Conservation (phyloP, 1,139 yeast species). For the Arxiozyma heterogenica region DNA sequence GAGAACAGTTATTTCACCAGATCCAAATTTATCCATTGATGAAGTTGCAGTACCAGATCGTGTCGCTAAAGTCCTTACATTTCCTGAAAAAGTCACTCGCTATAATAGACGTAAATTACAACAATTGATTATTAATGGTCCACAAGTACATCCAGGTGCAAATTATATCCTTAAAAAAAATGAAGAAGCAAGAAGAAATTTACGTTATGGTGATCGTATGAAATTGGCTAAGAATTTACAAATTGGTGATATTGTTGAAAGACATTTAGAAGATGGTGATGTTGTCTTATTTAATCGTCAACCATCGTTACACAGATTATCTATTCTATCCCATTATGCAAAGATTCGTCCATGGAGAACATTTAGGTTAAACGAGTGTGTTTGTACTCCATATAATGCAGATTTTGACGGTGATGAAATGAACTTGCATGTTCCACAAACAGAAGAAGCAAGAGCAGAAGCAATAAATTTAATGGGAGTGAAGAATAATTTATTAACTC, state of each 20-base stretch:
- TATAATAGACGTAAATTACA: slow-evolving; percentile 77
- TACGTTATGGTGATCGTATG: slow-evolving; percentile 78
- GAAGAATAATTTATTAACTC: slow-evolving; percentile 85
- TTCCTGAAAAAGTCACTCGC: slow-evolving; percentile 89
- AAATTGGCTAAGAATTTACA: slow-evolving; percentile 68
- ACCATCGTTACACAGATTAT: slow-evolving; percentile 91
- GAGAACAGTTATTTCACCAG: slow-evolving; percentile 97
- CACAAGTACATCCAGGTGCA: slow-evolving; percentile 91
- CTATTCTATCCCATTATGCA: slow-evolving; percentile 92
- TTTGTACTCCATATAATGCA: slow-evolving; percentile 97
- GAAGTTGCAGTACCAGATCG: slow-evolving; percentile 98
- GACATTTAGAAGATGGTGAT: slow-evolving; percentile 96
- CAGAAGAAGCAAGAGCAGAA: slow-evolving; percentile 98
- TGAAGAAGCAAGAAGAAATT: slow-evolving; percentile 78
- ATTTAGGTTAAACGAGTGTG: slow-evolving; percentile 94
- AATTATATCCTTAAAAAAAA: slow-evolving; percentile 77
- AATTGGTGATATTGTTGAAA: slow-evolving; percentile 92
- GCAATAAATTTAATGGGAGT: slow-evolving; percentile 98
- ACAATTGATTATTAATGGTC: slow-evolving; percentile 69
- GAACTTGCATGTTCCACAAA: slow-evolving; percentile 98
- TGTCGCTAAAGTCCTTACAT: slow-evolving; percentile 90
- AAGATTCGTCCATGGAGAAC: slow-evolving; percentile 98
- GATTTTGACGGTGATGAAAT: slow-evolving; percentile 99
- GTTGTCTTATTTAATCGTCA: slow-evolving; percentile 93
- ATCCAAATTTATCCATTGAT: slow-evolving; percentile 88